Evolutionary conservation across 176 grass and related monocot species (phyloP).

Genomic region (Bolboschoenus planiculmis): DNA sequence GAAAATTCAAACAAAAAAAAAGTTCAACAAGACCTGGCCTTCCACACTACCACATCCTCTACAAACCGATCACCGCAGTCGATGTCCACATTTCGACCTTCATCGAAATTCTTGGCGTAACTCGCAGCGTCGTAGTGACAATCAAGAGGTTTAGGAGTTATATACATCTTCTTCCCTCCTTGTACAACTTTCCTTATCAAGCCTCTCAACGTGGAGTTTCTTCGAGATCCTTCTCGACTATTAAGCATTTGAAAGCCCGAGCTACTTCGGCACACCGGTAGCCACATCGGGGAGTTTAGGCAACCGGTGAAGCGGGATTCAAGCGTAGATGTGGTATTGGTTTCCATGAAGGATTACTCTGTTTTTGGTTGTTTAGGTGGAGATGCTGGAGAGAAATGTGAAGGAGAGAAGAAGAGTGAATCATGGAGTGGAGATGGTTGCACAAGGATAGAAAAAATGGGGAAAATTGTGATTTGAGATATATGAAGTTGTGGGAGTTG

Average conservation of each 20-base stretch:
- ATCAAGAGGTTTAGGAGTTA: slow-evolving; percentile 41
- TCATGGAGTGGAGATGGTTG: slow-evolving; percentile 18
- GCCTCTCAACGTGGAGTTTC: slow-evolving; percentile 46
- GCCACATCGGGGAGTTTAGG: slow-evolving; percentile 42
- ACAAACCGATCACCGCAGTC: neutral
- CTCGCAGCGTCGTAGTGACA: slow-evolving; percentile 83
- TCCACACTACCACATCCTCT: neutral
- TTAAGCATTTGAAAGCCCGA: slow-evolving; percentile 46
- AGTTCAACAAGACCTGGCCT: slow-evolving; percentile 2
- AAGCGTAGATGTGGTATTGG: slow-evolving; percentile 24
- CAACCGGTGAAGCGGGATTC: slow-evolving; percentile 30
- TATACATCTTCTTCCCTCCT: slow-evolving; percentile 57
- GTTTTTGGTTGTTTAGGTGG: neutral
- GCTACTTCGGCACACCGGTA: slow-evolving; percentile 23
- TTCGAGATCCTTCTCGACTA: slow-evolving; percentile 25
- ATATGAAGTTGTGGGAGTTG: neutral
- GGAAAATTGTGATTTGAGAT: neutral
- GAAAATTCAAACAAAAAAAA: neutral
- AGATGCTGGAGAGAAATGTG: neutral
- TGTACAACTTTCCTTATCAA: slow-evolving; percentile 60
- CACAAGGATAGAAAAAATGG: neutral
- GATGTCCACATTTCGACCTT: slow-evolving; percentile 34
- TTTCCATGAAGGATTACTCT: slow-evolving; percentile 15
- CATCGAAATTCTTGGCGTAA: slow-evolving; percentile 98
- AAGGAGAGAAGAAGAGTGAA: neutral